Evolutionary conservation across 805 yeast genomes (phyloP).

Genomic region (Nakazawaea molendinolei): DNA sequence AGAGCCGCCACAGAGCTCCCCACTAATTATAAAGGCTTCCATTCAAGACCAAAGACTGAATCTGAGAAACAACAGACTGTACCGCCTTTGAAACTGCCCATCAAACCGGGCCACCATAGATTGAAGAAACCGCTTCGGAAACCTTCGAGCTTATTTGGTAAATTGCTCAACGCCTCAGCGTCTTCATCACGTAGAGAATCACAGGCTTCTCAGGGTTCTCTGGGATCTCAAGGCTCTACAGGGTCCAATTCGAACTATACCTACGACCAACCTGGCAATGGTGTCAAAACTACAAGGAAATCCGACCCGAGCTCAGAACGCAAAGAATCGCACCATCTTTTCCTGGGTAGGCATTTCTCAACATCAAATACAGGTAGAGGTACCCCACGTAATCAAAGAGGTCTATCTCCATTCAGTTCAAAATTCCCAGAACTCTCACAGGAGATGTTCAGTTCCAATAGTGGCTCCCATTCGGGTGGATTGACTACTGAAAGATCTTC

Average conservation of each 20-base stretch:
- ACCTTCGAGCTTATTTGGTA: constrained; percentile 27
- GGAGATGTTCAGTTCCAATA: constrained; percentile 5
- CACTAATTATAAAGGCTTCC: constrained; percentile 33
- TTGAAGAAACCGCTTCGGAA: constrained; percentile 19
- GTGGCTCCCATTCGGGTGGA: neutral
- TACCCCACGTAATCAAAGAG: constrained; percentile 2
- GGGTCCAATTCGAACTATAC: neutral
- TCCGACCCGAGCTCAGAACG: constrained; percentile 7
- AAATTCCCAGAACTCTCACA: constrained; percentile 8
- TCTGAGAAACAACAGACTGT: constrained; percentile 21
- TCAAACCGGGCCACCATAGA: constrained; percentile 38
- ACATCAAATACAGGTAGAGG: neutral
- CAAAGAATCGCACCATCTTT: constrained; percentile 6
- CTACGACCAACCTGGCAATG: neutral
- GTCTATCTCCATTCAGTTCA: neutral
- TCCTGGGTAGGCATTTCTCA: constrained; percentile 9
- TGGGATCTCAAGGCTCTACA: constrained; percentile 2
- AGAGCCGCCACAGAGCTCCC: constrained; percentile 6
- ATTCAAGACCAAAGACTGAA: constrained; percentile 23
- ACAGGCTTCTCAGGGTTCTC: constrained; percentile 1
- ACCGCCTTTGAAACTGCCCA: constrained; percentile 44
- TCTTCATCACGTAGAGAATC: constrained; percentile 8
- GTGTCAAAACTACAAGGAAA: neutral
- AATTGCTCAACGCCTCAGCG: constrained; percentile 3
- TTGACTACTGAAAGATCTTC: constrained; percentile 6